Percentiles rank a stretch among this genome's conserved stretches.
Conservation (phyloP, 164 flowering plant genomes). For the Platanus orientalis region DNA sequence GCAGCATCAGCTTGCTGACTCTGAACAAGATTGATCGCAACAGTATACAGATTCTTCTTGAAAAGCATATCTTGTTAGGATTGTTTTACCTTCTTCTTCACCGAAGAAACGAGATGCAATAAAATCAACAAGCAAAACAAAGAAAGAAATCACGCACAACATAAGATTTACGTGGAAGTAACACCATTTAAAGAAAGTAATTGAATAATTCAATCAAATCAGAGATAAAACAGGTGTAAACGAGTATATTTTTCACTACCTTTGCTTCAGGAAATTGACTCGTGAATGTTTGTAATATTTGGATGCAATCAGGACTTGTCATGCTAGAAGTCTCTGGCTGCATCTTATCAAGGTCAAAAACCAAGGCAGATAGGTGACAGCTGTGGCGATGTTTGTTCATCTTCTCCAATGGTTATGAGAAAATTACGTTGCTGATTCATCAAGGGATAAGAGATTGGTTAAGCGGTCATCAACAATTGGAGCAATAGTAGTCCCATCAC, state of each 20-base stretch:
- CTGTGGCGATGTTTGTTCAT: slow-evolving; percentile 73
- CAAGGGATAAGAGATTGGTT: slow-evolving; percentile 6
- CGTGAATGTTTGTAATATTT: slow-evolving; percentile 82
- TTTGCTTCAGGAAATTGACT: slow-evolving; percentile 88
- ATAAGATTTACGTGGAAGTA: no score
- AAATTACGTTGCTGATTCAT: slow-evolving; percentile 77
- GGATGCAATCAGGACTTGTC: slow-evolving; percentile 72
- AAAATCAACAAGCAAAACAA: no score
- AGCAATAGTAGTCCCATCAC: neutral
- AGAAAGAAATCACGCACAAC: no score
- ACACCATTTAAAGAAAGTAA: neutral
- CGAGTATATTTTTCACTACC: slow-evolving; percentile 31
- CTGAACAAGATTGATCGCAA: slow-evolving; percentile 94
- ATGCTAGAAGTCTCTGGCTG: slow-evolving; percentile 83
- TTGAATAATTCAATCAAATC: neutral
- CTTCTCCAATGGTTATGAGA: slow-evolving; percentile 85
- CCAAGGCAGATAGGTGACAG: slow-evolving; percentile 64
- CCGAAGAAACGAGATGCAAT: no score
- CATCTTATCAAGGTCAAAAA: slow-evolving; percentile 90
- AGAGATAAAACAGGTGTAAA: neutral
- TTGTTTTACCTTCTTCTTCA: no score
- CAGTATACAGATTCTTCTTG: slow-evolving; percentile 91
- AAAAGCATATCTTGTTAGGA: slow-evolving; percentile 96
- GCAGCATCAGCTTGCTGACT: slow-evolving; percentile 99
- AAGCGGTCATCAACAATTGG: neutral